Base-by-base conservation (phyloP, 2,329 filamentous ascomycete genomes). In the Bimuria novae-zelandiae region DNA sequence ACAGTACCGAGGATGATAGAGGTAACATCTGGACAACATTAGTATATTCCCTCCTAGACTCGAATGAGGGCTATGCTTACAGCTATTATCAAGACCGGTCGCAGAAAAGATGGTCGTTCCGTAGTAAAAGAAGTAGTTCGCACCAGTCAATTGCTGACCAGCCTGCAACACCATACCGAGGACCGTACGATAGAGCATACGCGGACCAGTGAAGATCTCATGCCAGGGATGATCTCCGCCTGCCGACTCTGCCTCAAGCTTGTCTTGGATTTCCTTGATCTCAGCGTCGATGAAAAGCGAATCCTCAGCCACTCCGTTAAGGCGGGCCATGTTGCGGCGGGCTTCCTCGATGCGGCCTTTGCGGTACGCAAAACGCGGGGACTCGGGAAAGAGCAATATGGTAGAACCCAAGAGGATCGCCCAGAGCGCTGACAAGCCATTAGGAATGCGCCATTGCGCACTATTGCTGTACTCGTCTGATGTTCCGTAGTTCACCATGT, bases 111-210 rank as follows among this genome's bases (percentile, higher is more conserved):
- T 77, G 10, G 75, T 75, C 10, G 76, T 79, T 2, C 77, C 77
- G 58, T 79, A 80, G 68, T 79, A 79, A 71, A 88, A 87, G 76
- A 86, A 87, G 74, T 84, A 87, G 73, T 87, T 87, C 57, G 83
- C 84, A 43, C 86, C 87, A 1, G 85, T 89, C 6, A 89, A 76
- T 69, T 89, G 87, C 70, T 89, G 86, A 11, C 85, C 82, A 35
- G 84, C 81, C 71, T 88, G 84, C 2, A 89, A 79, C 5, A 78
- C 69, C 49, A 89, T 82, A 30, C 86, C 86, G 0, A 89, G 77
- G 0, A 84, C 49, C 1, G 84, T 86, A 27, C 87, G 82, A 71
- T 89, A 85, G 7, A 84, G 60, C 80, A 89, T 91, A 58, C 85
- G 87, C 63, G 86, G 87, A 57, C 81, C 78, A 54, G 82, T 81